phyloP scores from a whole-genome alignment of 768 basidiomycete genomes.

The Collybia nuda region DNA sequence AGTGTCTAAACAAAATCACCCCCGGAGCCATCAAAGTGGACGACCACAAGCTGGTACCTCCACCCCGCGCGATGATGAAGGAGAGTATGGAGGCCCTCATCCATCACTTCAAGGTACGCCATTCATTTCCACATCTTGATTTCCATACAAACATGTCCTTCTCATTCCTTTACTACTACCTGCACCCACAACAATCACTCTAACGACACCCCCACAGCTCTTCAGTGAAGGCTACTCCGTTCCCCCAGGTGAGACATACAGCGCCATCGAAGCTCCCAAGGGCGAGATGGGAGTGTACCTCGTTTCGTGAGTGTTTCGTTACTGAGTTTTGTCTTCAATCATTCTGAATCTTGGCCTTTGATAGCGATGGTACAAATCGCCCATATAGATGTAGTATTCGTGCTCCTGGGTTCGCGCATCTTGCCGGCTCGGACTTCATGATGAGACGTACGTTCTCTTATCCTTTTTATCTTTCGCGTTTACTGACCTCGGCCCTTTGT shows the following conservation, averaged over 20 bases:
- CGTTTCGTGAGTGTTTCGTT: slow-evolving; percentile 67
- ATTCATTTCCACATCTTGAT: not conserved
- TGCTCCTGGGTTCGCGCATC: slow-evolving; percentile 94
- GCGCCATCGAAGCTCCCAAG: slow-evolving; percentile 97
- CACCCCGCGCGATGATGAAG: slow-evolving; percentile 97
- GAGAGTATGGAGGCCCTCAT: slow-evolving; percentile 98
- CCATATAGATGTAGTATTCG: slow-evolving; percentile 98
- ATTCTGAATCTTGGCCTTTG: not conserved
- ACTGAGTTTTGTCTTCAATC: not conserved
- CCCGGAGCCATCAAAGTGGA: slow-evolving; percentile 91
- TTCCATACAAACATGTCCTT: not conserved
- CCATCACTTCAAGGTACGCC: slow-evolving; percentile 90
- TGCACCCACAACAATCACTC: no score
- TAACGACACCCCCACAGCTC: slow-evolving; percentile 45
- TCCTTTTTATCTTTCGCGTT: slow-evolving; percentile 3
- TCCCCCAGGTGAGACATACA: slow-evolving; percentile 94
- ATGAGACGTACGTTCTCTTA: slow-evolving; percentile 73
- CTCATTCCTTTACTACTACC: no score
- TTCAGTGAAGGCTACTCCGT: slow-evolving; percentile 98
- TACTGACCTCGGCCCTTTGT: slow-evolving; percentile 15
- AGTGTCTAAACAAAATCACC: slow-evolving; percentile 98
- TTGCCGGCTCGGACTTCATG: slow-evolving; percentile 97
- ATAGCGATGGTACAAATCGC: slow-evolving; percentile 89
- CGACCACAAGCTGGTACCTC: slow-evolving; percentile 96
- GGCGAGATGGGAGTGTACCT: slow-evolving; percentile 99